Percentiles rank a stretch among this genome's conserved stretches.
phyloP scores from a whole-genome alignment of 108 stramenopile species.

The Skeletonema costatum region DNA sequence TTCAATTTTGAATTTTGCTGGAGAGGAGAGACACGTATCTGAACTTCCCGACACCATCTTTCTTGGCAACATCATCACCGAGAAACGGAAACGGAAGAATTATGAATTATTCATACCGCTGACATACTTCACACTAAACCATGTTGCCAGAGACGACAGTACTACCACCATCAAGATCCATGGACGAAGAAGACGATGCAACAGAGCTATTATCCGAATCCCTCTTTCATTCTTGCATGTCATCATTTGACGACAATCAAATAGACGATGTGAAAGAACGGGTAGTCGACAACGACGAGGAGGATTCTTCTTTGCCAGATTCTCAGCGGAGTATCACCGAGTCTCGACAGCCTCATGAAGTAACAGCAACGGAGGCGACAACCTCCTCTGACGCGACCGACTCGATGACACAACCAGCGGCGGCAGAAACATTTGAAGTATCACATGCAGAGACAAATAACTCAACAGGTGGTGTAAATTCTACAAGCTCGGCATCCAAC shows the following conservation, averaged over 20 bases:
- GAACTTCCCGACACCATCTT: too few relatives aligned
- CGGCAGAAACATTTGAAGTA: background rate
- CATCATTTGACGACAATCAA: background rate
- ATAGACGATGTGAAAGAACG: background rate
- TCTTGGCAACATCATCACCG: too few relatives aligned
- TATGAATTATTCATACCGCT: too few relatives aligned
- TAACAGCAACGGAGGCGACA: background rate
- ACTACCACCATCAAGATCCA: background rate
- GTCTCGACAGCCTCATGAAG: background rate
- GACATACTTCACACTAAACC: background rate
- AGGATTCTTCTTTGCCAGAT: background rate
- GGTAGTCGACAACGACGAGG: background rate
- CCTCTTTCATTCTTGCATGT: background rate
- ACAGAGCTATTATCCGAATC: background rate
- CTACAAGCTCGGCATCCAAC: conserved; percentile 7
- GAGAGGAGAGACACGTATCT: too few relatives aligned
- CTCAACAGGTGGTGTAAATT: background rate
- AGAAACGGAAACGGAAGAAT: too few relatives aligned
- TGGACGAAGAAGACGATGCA: background rate
- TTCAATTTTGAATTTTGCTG: too few relatives aligned
- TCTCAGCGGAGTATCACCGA: background rate
- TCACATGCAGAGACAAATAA: background rate
- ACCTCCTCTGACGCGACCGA: background rate
- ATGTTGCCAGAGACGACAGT: background rate
- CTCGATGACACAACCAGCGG: background rate